These are phyloP conservation scores for Closterium sp. DNA, from an alignment of 139 green algal genomes.

Conservation along the genomic window DNA sequence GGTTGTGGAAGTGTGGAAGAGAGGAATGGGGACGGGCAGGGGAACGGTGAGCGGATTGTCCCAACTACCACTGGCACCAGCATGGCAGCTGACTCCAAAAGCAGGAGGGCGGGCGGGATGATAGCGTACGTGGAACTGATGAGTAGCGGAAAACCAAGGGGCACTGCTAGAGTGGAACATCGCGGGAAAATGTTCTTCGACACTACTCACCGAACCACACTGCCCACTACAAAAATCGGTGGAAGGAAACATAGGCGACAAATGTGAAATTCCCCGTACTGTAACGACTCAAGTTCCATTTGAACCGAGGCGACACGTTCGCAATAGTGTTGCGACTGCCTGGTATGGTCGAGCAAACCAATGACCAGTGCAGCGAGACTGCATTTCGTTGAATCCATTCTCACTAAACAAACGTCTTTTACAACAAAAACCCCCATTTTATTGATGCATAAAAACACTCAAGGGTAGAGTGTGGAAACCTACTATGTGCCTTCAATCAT, in stretches of 20 bases:
- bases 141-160: not conserved
- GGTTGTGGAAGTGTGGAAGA: no score
- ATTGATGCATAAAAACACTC: no score
- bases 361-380: not conserved
- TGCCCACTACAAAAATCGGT: not conserved
- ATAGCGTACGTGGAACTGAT: not conserved
- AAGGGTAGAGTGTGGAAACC: no score
- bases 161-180: not conserved
- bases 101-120: not conserved
- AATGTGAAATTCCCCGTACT: not conserved
- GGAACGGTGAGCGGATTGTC: no score
- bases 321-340: not conserved
- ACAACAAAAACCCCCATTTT: no score
- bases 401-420: not conserved
- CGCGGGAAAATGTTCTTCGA: not conserved
- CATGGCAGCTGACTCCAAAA: no score
- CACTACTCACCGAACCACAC: not conserved
- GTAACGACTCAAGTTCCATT: not conserved
- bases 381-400: not conserved
- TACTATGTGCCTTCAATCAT: no score
- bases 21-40: no score
- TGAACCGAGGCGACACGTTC: not conserved
- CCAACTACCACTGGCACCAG: no score
- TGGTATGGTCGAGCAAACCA: not conserved
- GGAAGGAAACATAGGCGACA: not conserved